Evolutionary conservation across 2,329 filamentous ascomycete genomes (phyloP).

Genomic region (Paramyrothecium roridum): DNA sequence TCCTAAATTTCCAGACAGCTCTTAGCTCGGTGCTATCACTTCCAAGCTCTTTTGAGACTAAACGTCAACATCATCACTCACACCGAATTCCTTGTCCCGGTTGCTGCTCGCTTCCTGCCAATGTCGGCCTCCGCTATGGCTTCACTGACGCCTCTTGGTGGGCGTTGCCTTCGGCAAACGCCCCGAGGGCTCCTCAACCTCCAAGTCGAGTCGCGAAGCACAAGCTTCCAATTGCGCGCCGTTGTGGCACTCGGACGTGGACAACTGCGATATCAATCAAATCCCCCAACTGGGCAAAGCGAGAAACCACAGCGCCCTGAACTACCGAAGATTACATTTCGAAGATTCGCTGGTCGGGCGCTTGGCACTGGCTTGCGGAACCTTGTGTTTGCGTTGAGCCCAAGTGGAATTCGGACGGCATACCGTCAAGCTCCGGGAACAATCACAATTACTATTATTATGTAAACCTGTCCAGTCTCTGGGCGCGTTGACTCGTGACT

Average conservation of each 20-base stretch:
- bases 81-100: not conserved
- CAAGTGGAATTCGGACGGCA: slow-evolving; percentile 28
- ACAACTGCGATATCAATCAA: slow-evolving; percentile 25
- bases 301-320: slow-evolving; percentile 9
- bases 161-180: slow-evolving; percentile 23
- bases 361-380: slow-evolving; percentile 31
- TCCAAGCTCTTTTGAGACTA: no score
- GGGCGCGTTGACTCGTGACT: not conserved
- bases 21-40: no score
- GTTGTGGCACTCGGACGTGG: slow-evolving; percentile 21
- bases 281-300: slow-evolving; percentile 6
- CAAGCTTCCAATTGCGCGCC: slow-evolving; percentile 23
- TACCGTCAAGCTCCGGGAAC: slow-evolving; percentile 27
- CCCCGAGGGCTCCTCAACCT: slow-evolving; percentile 26
- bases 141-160: slow-evolving; percentile 27
- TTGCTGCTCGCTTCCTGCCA: slow-evolving; percentile 1
- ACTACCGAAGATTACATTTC: slow-evolving; percentile 27
- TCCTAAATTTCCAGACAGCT: no score
- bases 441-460: slow-evolving; percentile 23
- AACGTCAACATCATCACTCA: no score
- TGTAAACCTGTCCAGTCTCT: slow-evolving; percentile 18
- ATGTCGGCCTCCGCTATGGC: slow-evolving; percentile 32
- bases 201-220: slow-evolving; percentile 23
- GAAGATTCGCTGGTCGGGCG: slow-evolving; percentile 22
- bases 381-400: slow-evolving; percentile 27